Conservation (phyloP, 306 rosid species). For the Vicia faba region DNA sequence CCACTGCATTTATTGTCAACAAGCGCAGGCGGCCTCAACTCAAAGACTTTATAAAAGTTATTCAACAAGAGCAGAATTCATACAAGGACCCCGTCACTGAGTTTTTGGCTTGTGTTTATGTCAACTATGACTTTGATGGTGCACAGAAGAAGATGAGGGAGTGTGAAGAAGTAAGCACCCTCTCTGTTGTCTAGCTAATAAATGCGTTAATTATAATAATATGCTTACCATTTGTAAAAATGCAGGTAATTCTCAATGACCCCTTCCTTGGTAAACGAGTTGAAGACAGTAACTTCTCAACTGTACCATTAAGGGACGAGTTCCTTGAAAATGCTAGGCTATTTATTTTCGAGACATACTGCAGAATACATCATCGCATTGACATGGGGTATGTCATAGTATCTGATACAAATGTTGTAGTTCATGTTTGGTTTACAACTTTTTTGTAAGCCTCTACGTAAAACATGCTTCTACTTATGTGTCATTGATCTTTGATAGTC, state of each 20-base stretch:
- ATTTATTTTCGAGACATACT: constrained; percentile 95
- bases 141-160: constrained; percentile 96
- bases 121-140: constrained; percentile 92
- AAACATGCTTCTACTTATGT: constrained; percentile 57
- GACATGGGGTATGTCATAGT: constrained; percentile 67
- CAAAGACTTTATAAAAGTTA: constrained; percentile 91
- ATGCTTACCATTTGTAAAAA: constrained; percentile 8
- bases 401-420: constrained; percentile 16
- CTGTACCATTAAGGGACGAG: constrained; percentile 92
- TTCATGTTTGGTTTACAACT: background rate
- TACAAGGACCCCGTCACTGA: constrained; percentile 89
- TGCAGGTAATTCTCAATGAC: constrained; percentile 90
- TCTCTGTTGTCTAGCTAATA: constrained; percentile 17
- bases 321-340: constrained; percentile 96
- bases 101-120: constrained; percentile 86
- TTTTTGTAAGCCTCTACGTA: constrained; percentile 20
- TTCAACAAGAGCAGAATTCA: constrained; percentile 90
- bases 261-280: constrained; percentile 94
- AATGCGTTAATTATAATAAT: background rate
- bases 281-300: constrained; percentile 82
- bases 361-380: constrained; percentile 87
- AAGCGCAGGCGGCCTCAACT: constrained; percentile 95
- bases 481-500: constrained; percentile 55
- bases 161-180: constrained; percentile 86
- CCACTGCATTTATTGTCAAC: constrained; percentile 95